phyloP scores from a whole-genome alignment of 2,329 filamentous ascomycete species.

The Aspergillus japonicus region DNA sequence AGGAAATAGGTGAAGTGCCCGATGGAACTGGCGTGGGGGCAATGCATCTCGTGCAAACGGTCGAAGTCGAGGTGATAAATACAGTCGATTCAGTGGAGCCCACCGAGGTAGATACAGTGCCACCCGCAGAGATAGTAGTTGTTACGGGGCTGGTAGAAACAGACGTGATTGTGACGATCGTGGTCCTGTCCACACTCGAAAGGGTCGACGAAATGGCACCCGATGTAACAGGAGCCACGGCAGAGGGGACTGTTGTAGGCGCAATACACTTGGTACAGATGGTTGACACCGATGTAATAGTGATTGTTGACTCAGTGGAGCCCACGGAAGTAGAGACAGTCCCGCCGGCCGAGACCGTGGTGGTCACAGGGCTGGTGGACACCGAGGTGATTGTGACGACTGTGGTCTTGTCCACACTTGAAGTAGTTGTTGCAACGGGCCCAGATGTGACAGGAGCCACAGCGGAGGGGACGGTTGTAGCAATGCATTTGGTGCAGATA shows the following conservation, averaged over 20 bases:
- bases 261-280: background rate
- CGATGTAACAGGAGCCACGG: background rate
- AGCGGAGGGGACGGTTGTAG: slow-evolving; percentile 2
- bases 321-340: slow-evolving; percentile 4
- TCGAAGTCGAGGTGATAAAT: slow-evolving; percentile 9
- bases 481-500: slow-evolving; percentile 23
- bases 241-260: background rate
- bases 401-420: slow-evolving; percentile 6
- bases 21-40: slow-evolving; percentile 3
- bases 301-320: slow-evolving; percentile 11
- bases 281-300: slow-evolving; percentile 10
- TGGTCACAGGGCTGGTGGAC: slow-evolving; percentile 14
- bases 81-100: slow-evolving; percentile 11
- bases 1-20: background rate
- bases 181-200: slow-evolving; percentile 2
- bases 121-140: slow-evolving; percentile 8
- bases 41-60: background rate
- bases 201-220: background rate
- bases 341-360: slow-evolving; percentile 9
- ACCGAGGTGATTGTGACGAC: slow-evolving; percentile 16
- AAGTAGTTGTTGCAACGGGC: background rate
- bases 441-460: slow-evolving; percentile 1
- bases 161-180: slow-evolving; percentile 16
- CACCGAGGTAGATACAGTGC: slow-evolving; percentile 3
- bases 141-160: slow-evolving; percentile 16